Conservation (phyloP, 306 rosid species). For the Prunus davidiana region DNA sequence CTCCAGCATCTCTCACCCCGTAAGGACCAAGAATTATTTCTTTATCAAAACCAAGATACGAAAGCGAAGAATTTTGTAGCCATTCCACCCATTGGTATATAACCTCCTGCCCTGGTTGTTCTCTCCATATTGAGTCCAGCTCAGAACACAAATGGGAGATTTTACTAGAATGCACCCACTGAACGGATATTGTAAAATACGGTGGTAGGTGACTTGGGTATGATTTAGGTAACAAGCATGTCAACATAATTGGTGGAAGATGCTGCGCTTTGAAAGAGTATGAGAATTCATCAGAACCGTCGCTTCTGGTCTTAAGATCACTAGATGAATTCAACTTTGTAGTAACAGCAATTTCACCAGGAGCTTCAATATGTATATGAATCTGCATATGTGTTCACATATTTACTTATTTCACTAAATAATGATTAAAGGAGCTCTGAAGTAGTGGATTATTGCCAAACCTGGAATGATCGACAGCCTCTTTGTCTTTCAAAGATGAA, state of each 20-base stretch:
- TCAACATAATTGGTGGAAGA: conserved; percentile 82
- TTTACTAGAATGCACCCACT: conserved; percentile 65
- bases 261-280: conserved; percentile 67
- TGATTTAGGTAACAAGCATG: conserved; percentile 74
- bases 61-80: conserved; percentile 65
- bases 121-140: conserved; percentile 75
- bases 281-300: conserved; percentile 42
- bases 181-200: conserved; percentile 58
- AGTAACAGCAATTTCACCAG: conserved; percentile 49
- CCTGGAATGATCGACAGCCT: conserved; percentile 71
- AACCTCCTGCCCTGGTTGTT: conserved; percentile 72
- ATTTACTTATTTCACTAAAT: neutral
- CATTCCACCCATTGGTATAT: conserved; percentile 94
- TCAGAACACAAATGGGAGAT: conserved; percentile 58
- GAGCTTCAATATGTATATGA: conserved; percentile 49
- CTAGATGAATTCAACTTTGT: conserved; percentile 49
- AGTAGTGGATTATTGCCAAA: conserved; percentile 31
- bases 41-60: conserved; percentile 55
- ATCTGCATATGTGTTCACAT: conserved; percentile 43
- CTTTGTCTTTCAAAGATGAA: conserved; percentile 47
- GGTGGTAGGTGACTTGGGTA: conserved; percentile 85
- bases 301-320: conserved; percentile 23
- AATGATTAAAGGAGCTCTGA: conserved; percentile 3
- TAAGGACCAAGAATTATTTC: conserved; percentile 70
- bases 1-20: conserved; percentile 42